A percentile compares a stretch with the other conserved stretches of the same genome.
Evolutionary conservation across 768 basidiomycete species (phyloP).

Genomic region (Boletellus ananas): DNA sequence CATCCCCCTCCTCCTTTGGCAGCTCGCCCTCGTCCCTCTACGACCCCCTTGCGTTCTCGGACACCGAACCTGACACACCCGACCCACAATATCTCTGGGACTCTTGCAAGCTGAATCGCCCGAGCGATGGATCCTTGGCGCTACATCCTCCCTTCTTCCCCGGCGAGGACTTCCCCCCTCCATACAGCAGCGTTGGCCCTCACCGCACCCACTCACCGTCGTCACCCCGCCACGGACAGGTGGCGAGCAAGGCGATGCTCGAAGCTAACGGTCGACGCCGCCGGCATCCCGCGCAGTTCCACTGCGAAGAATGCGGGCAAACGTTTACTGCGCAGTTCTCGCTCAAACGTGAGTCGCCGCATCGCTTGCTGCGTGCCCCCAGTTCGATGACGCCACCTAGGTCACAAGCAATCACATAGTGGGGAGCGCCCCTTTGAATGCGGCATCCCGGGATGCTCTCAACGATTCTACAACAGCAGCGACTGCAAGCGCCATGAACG

Average conservation of each 20-base stretch:
- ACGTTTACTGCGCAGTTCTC: conserved; percentile 32
- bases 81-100: neutral
- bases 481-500: conserved; percentile 34
- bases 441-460: conserved; percentile 22
- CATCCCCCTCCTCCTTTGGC: conserved; percentile 25
- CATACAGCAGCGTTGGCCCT: neutral
- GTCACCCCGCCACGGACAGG: conserved; percentile 13
- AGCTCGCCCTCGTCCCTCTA: conserved; percentile 19
- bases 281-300: conserved; percentile 22
- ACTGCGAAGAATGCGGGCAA: conserved; percentile 19
- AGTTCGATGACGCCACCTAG: conserved; percentile 15
- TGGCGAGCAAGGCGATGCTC: conserved; percentile 33
- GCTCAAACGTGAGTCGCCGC: conserved; percentile 26
- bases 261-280: conserved; percentile 31
- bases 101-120: neutral
- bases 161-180: conserved; percentile 3
- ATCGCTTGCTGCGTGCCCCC: neutral
- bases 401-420: conserved; percentile 28
- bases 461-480: conserved; percentile 31
- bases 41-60: conserved; percentile 14
- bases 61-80: conserved; percentile 20
- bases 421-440: conserved; percentile 26
- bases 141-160: neutral
- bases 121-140: conserved; percentile 9
- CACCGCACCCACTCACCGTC: conserved; percentile 20